These are phyloP conservation scores for Mycena latifolia DNA, from an alignment of 768 basidiomycete genomes.

Conservation along the genomic window DNA sequence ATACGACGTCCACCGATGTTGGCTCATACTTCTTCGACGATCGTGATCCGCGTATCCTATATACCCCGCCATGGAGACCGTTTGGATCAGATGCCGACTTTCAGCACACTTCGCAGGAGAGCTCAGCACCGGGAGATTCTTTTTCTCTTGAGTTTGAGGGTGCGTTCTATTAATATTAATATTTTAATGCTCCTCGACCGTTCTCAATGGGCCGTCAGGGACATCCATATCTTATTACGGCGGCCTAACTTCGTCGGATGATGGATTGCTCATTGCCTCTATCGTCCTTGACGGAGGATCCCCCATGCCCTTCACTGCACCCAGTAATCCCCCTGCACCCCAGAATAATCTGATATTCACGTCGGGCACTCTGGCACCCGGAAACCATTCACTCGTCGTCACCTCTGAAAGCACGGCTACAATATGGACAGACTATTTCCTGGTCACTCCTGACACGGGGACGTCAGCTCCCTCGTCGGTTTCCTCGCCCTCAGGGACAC, in stretches of 20 bases:
- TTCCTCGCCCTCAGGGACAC: neutral
- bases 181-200: too few species aligned
- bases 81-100: neutral
- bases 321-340: too few species aligned
- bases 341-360: conserved; percentile 8
- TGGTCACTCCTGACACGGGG: neutral
- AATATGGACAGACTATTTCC: neutral
- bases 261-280: neutral
- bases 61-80: neutral
- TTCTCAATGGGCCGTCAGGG: neutral
- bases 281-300: neutral
- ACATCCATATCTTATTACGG: neutral
- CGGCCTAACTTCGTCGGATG: neutral
- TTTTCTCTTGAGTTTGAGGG: too few species aligned
- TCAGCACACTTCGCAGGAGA: conserved; percentile 3
- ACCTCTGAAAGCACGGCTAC: neutral
- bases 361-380: neutral
- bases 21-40: conserved; percentile 1
- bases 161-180: too few species aligned
- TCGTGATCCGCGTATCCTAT: conserved; percentile 1
- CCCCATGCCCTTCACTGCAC: too few species aligned
- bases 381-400: neutral
- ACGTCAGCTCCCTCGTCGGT: too few species aligned
- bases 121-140: neutral
- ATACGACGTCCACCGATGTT: neutral